Evolutionary conservation across 805 yeast species (phyloP).

Genomic region (Grigorovia transvaalensis): DNA sequence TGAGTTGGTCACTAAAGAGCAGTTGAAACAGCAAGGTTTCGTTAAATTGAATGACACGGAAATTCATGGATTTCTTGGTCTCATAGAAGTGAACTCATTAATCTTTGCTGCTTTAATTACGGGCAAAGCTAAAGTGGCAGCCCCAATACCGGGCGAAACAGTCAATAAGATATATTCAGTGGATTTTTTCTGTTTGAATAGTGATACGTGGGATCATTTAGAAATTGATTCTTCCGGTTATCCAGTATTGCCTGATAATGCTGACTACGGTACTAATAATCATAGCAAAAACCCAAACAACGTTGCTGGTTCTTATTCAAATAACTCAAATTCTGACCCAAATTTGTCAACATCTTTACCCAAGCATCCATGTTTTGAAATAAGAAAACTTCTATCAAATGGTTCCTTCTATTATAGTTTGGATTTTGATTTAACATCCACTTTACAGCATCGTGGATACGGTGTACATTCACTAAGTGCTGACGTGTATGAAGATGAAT

Average conservation of each 20-base stretch:
- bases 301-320: neutral
- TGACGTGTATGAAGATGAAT: slow-evolving; percentile 66
- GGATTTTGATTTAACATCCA: slow-evolving; percentile 85
- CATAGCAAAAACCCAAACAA: neutral
- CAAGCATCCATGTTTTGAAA: slow-evolving; percentile 74
- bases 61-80: slow-evolving; percentile 66
- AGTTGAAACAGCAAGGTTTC: slow-evolving; percentile 28
- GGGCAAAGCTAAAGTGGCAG: slow-evolving; percentile 66
- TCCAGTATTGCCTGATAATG: slow-evolving; percentile 39
- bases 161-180: slow-evolving; percentile 75
- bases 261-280: slow-evolving; percentile 1
- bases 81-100: slow-evolving; percentile 58
- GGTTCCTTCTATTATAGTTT: slow-evolving; percentile 91
- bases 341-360: slow-evolving; percentile 20
- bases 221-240: slow-evolving; percentile 60
- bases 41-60: slow-evolving; percentile 36
- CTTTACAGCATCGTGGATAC: slow-evolving; percentile 67
- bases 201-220: slow-evolving; percentile 68
- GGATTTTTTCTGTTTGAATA: slow-evolving; percentile 71
- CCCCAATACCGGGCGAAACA: slow-evolving; percentile 69
- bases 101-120: slow-evolving; percentile 73
- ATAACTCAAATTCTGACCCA: neutral
- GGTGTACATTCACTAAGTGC: slow-evolving; percentile 35
- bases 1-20: slow-evolving; percentile 35
- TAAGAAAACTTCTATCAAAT: slow-evolving; percentile 65